Evolutionary conservation across 2,329 filamentous ascomycete genomes (phyloP).

Genomic region (Diaporthe citrichinensis): DNA sequence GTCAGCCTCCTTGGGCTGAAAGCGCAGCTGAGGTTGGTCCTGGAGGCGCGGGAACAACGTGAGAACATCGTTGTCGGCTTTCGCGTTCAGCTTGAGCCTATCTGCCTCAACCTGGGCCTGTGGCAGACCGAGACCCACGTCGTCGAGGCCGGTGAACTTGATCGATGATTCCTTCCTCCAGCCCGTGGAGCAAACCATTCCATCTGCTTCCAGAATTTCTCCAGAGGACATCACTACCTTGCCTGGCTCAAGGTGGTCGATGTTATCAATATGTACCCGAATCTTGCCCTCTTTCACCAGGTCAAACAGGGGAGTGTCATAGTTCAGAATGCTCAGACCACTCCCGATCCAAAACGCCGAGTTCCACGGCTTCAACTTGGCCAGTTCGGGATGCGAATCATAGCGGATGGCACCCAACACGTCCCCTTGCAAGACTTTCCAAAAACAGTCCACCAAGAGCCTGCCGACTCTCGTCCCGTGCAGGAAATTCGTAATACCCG

Average conservation of each 20-base stretch:
- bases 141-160: constrained; percentile 52
- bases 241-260: constrained; percentile 55
- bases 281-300: constrained; percentile 64
- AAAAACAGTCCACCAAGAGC: constrained; percentile 63
- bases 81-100: constrained; percentile 23
- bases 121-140: constrained; percentile 27
- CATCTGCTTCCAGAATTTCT: constrained; percentile 57
- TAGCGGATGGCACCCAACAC: constrained; percentile 62
- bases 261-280: constrained; percentile 62
- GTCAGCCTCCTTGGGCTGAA: constrained; percentile 24
- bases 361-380: constrained; percentile 58
- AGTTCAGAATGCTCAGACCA: constrained; percentile 68
- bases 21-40: constrained; percentile 34
- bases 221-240: constrained; percentile 60
- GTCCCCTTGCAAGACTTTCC: constrained; percentile 62
- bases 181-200: constrained; percentile 65
- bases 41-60: constrained; percentile 30
- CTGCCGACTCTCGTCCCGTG: constrained; percentile 65
- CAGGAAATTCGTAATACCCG: constrained; percentile 61
- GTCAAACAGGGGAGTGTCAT: constrained; percentile 64
- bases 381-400: constrained; percentile 56
- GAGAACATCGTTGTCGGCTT: constrained; percentile 33
- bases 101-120: constrained; percentile 19
- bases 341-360: constrained; percentile 63
- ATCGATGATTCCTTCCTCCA: constrained; percentile 63